These are phyloP conservation scores for Amanita thiersii DNA, from an alignment of 768 basidiomycete genomes.

Conservation along the genomic window DNA sequence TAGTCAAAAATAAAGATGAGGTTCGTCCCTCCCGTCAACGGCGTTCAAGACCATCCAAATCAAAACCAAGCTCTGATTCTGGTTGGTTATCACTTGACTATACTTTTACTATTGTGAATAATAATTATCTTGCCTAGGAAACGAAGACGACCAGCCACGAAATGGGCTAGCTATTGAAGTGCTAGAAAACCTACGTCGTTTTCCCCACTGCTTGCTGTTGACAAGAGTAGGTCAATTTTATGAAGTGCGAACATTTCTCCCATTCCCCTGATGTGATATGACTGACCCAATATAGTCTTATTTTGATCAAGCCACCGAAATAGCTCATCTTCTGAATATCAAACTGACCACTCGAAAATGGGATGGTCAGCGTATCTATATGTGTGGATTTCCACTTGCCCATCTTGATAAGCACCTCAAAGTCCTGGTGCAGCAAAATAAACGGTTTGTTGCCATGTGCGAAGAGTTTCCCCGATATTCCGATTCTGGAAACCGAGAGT, in stretches of 20 bases:
- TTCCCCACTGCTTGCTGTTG: constrained; percentile 84
- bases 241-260: constrained; percentile 47
- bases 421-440: constrained; percentile 73
- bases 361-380: constrained; percentile 60
- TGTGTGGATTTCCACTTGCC: constrained; percentile 87
- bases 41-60: no score
- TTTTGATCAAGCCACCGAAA: constrained; percentile 81
- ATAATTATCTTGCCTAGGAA: constrained; percentile 12
- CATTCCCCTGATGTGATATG: constrained; percentile 4
- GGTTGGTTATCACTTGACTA: no score
- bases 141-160: constrained; percentile 9
- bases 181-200: constrained; percentile 58
- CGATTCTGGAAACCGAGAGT: constrained; percentile 43
- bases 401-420: constrained; percentile 87
- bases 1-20: no score
- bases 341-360: constrained; percentile 74
- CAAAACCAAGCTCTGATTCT: no score
- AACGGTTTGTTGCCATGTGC: constrained; percentile 85
- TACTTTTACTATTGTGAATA: constrained; percentile 1
- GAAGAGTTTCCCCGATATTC: constrained; percentile 72
- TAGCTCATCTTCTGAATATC: constrained; percentile 71
- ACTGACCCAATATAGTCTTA: constrained; percentile 57
- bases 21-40: no score
- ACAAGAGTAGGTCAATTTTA: constrained; percentile 95
- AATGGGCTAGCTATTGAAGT: constrained; percentile 57